Evolutionary conservation across 768 basidiomycete species (phyloP).

Genomic region (Lactarius sp.): DNA sequence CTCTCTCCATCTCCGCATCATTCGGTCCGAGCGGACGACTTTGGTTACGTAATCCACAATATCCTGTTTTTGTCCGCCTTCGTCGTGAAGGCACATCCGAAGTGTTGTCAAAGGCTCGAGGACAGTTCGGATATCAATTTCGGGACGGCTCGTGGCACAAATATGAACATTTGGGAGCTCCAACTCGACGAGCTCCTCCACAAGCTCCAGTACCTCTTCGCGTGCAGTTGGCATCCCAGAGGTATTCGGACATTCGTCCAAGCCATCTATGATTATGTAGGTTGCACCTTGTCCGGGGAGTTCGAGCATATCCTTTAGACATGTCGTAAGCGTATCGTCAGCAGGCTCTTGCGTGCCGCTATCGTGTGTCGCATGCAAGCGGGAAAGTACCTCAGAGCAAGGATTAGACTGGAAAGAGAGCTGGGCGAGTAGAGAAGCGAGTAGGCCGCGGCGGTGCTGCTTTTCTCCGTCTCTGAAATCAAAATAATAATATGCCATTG

Average conservation of each 20-base stretch:
- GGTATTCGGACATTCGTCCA: conserved; percentile 9
- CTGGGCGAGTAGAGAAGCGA: neutral
- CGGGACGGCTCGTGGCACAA: conserved; percentile 1
- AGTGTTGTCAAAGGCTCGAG: neutral
- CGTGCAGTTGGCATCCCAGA: neutral
- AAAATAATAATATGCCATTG: conserved; percentile 6
- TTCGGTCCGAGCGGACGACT: neutral
- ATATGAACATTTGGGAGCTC: neutral
- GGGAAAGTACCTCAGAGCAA: neutral
- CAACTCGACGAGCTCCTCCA: neutral
- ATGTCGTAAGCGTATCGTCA: neutral
- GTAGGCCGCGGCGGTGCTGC: neutral
- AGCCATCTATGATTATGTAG: conserved; percentile 5
- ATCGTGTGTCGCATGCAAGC: neutral
- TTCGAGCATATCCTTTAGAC: neutral
- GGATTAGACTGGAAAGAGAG: neutral
- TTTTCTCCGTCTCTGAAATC: conserved; percentile 2
- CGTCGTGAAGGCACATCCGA: neutral
- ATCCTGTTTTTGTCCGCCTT: neutral
- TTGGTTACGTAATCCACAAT: neutral
- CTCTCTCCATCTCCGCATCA: conserved; percentile 5
- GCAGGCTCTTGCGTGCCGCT: neutral
- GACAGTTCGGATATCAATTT: neutral
- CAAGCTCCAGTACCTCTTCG: neutral
- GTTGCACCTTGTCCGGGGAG: neutral